Evolutionary conservation across 2,329 filamentous ascomycete genomes (phyloP).

Genomic region (Fusarium nisikadoi): DNA sequence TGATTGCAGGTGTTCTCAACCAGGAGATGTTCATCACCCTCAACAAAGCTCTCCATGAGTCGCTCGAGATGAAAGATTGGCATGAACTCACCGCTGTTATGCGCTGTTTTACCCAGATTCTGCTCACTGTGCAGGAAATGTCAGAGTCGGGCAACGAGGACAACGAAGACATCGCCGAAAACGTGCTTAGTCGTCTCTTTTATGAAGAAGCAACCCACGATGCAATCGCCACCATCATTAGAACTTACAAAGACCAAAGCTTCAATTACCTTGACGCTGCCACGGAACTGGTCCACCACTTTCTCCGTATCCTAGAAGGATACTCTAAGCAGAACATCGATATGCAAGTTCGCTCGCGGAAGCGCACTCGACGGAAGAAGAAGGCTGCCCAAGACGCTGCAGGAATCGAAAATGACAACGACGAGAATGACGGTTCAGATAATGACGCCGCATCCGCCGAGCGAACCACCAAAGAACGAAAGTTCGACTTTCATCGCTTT

Average conservation of each 20-base stretch:
- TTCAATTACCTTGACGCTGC: slow-evolving; percentile 93
- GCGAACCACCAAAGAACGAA: slow-evolving; percentile 80
- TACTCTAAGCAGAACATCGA: slow-evolving; percentile 97
- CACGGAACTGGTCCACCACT: slow-evolving; percentile 91
- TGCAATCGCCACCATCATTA: slow-evolving; percentile 79
- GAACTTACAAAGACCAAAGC: slow-evolving; percentile 91
- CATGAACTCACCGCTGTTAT: slow-evolving; percentile 86
- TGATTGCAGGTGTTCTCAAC: slow-evolving; percentile 89
- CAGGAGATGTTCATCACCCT: slow-evolving; percentile 95
- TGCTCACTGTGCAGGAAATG: slow-evolving; percentile 95
- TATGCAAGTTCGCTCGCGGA: slow-evolving; percentile 88
- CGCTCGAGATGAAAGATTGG: slow-evolving; percentile 87
- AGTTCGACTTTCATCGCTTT: slow-evolving; percentile 93
- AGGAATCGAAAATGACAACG: slow-evolving; percentile 59
- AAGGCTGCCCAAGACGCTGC: slow-evolving; percentile 62
- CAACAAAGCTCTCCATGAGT: slow-evolving; percentile 82
- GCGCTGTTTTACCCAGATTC: slow-evolving; percentile 93
- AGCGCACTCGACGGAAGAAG: slow-evolving; percentile 77
- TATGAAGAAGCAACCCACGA: slow-evolving; percentile 97
- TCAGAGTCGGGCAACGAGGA: slow-evolving; percentile 83
- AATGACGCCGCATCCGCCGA: slow-evolving; percentile 79
- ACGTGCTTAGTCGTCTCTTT: slow-evolving; percentile 96
- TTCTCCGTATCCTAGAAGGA: slow-evolving; percentile 87
- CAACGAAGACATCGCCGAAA: slow-evolving; percentile 98
- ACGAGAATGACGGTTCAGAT: slow-evolving; percentile 74